Evolutionary conservation across 1,284 basidiomycete genomes (phyloP).

Genomic region (Xanthoconium separans): DNA sequence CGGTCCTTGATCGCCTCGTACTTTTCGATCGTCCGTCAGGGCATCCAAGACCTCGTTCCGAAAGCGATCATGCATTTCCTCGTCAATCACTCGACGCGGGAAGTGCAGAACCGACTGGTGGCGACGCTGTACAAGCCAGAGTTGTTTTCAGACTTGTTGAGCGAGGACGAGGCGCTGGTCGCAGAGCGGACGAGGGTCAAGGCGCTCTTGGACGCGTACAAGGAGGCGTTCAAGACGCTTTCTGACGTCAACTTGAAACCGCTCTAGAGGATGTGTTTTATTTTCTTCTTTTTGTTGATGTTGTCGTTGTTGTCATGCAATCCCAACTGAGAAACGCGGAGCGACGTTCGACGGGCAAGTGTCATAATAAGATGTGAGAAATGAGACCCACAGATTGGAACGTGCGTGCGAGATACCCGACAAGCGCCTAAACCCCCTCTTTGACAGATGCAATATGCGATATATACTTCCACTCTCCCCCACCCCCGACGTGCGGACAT

Average conservation of each 20-base stretch:
- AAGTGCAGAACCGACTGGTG: constrained; percentile 95
- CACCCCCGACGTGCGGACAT: neutral
- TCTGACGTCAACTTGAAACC: constrained; percentile 76
- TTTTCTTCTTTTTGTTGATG: no score
- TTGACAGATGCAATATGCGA: constrained; percentile 2
- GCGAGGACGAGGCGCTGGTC: constrained; percentile 95
- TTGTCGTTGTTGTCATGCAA: neutral
- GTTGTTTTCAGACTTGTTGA: constrained; percentile 86
- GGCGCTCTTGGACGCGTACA: constrained; percentile 93
- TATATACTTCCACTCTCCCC: constrained; percentile 10
- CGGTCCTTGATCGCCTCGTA: constrained; percentile 93
- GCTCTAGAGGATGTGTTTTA: constrained; percentile 35
- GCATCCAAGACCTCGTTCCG: constrained; percentile 95
- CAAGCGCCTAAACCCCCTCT: neutral
- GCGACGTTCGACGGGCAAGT: neutral
- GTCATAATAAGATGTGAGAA: no score
- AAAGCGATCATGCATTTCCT: constrained; percentile 97
- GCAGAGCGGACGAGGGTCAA: constrained; percentile 93
- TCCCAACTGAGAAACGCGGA: neutral
- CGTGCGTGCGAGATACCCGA: constrained; percentile 4
- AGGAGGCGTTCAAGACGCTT: constrained; percentile 90
- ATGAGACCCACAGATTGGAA: neutral
- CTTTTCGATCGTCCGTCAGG: constrained; percentile 94
- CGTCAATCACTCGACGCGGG: constrained; percentile 95
- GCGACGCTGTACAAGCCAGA: constrained; percentile 92